These are phyloP conservation scores for Oropetium thomaeum DNA, from an alignment of 176 grass and related monocot species.

Conservation along the genomic window DNA sequence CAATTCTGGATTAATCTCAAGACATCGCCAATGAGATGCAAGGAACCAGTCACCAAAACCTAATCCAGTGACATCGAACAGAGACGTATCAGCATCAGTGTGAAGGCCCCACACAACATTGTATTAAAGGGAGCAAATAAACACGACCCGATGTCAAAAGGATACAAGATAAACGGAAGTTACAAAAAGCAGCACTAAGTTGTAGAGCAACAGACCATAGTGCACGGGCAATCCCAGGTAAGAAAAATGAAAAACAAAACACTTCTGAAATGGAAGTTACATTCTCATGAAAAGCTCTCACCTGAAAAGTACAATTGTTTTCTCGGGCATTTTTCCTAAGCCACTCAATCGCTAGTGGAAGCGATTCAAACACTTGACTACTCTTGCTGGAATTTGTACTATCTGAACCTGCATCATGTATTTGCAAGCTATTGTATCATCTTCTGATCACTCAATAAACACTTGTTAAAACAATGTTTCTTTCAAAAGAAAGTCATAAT, in stretches of 20 bases:
- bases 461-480: background rate
- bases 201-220: background rate
- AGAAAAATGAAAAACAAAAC: background rate
- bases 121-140: background rate
- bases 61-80: constrained; percentile 24
- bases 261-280: background rate
- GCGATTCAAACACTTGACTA: constrained; percentile 65
- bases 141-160: background rate
- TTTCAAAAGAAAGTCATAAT: constrained; percentile 13
- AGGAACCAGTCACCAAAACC: constrained; percentile 74
- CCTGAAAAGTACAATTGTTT: constrained; percentile 65
- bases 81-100: constrained; percentile 6
- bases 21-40: constrained; percentile 74
- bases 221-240: background rate
- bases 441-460: background rate
- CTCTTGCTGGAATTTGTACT: constrained; percentile 28
- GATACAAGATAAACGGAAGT: background rate
- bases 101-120: background rate
- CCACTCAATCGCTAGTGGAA: constrained; percentile 79
- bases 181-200: background rate
- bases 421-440: background rate
- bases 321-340: constrained; percentile 54
- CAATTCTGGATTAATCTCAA: constrained; percentile 67
- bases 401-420: constrained; percentile 43
- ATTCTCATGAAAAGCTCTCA: constrained; percentile 24